These are phyloP conservation scores for Botryosphaeria dothidea DNA, from an alignment of 2,329 filamentous ascomycete genomes.

Conservation along the genomic window DNA sequence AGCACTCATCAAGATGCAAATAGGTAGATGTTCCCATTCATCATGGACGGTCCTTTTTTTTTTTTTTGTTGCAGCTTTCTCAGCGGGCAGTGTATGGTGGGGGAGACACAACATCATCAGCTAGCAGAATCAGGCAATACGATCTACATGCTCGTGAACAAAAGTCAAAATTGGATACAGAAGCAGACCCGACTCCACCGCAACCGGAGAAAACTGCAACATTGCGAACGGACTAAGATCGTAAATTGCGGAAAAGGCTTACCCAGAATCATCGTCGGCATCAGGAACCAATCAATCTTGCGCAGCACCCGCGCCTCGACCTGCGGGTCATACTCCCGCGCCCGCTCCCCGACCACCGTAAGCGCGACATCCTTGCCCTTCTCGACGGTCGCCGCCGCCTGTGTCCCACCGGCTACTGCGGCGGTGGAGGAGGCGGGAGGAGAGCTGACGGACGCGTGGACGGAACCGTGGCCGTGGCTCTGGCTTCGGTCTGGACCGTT, in stretches of 20 bases:
- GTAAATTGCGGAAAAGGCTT: conserved; percentile 10
- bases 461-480: neutral
- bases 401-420: neutral
- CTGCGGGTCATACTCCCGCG: conserved; percentile 55
- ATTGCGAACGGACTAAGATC: neutral
- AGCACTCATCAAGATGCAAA: too few species aligned
- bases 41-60: too few species aligned
- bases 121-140: conserved; percentile 14
- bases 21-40: too few species aligned
- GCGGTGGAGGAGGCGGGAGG: neutral
- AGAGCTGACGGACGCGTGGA: neutral
- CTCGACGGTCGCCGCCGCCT: neutral
- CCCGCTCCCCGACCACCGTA: conserved; percentile 60
- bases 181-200: neutral
- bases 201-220: neutral
- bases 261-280: conserved; percentile 62
- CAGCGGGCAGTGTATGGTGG: too few species aligned
- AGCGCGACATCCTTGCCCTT: conserved; percentile 57
- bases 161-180: neutral
- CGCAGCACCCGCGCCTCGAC: conserved; percentile 59
- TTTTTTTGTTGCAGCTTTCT: too few species aligned
- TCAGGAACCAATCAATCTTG: conserved; percentile 68
- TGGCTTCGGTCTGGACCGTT: neutral
- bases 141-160: neutral
- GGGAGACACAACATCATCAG: neutral